These are phyloP conservation scores for Vickermania ingenoplastis DNA, from an alignment of 208 protist genomes.

Conservation along the genomic window DNA sequence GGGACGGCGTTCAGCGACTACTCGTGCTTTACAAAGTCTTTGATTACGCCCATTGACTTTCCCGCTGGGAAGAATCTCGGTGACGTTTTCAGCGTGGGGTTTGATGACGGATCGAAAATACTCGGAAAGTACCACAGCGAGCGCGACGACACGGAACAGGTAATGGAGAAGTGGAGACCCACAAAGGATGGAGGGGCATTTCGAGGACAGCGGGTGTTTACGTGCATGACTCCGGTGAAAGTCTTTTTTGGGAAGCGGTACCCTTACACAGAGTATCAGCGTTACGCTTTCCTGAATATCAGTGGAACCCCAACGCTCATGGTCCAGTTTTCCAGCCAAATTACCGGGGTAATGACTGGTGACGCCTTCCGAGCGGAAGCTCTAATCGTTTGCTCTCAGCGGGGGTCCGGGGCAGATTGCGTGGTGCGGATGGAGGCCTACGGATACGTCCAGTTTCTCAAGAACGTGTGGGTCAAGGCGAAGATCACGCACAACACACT, in stretches of 20 bases:
- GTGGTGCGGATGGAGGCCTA: slow-evolving; percentile 27
- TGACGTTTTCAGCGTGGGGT: slow-evolving; percentile 20
- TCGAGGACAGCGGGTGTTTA: slow-evolving; percentile 15
- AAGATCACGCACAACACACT: slow-evolving; percentile 12
- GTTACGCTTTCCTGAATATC: slow-evolving; percentile 22
- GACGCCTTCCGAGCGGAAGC: slow-evolving; percentile 24
- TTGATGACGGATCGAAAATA: slow-evolving; percentile 15
- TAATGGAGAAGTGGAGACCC: slow-evolving; percentile 12
- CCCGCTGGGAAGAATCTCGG: slow-evolving; percentile 14
- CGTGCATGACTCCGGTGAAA: slow-evolving; percentile 17
- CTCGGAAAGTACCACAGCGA: slow-evolving; percentile 13
- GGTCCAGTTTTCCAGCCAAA: slow-evolving; percentile 21
- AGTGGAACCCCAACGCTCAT: slow-evolving; percentile 14
- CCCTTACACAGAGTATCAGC: slow-evolving; percentile 19
- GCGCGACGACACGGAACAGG: slow-evolving; percentile 15
- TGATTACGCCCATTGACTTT: slow-evolving; percentile 12
- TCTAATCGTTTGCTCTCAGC: slow-evolving; percentile 13
- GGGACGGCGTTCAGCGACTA: slow-evolving; percentile 36
- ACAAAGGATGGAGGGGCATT: slow-evolving; percentile 6
- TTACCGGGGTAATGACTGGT: slow-evolving; percentile 12
- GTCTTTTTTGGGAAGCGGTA: slow-evolving; percentile 11
- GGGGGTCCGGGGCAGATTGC: slow-evolving; percentile 5
- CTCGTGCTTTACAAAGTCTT: slow-evolving; percentile 11
- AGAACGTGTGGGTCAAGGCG: slow-evolving; percentile 34
- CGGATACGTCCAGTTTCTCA: slow-evolving; percentile 45